Evolutionary conservation across 2,329 filamentous ascomycete genomes (phyloP), one percentile per base, ranked within the genome.

Genomic region (Talaromyces islandicus): DNA sequence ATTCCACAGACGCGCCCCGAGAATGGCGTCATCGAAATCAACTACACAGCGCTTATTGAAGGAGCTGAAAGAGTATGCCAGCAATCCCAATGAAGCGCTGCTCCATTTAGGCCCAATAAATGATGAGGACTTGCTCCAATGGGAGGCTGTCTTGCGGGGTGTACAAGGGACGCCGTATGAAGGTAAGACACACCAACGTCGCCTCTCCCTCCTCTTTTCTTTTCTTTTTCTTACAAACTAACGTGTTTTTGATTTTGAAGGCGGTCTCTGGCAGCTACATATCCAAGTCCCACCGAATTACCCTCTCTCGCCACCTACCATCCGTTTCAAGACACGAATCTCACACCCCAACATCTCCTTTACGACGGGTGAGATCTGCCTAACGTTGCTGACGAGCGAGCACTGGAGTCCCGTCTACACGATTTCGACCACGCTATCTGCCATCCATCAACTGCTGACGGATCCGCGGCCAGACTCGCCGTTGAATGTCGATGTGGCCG

Each of bases 401-500:
- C 83, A 88, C 19, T 97, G 93, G 93, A 89, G 90, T 61, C 90
- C 92, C 1, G 87, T 91, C 19, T 94, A 96, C 75, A 92, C 88
- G 46, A 83, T 97, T 4, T 74, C 71, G 14, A 70, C 69, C n/a
- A 79, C 76, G 2, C 67, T 81, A 57, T 74, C 74, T 9, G 78
- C 79, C 4, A 74, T 81, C 27, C 78, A 81, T 58, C 75, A 78
- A 68, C 66, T 81, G 60, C 68, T 81, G 55, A 77, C 70, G 10
- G 73, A 78, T 58, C 78, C 79, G 27, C 69, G 73, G 17, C 72
- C 77, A 11, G 79, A 81, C 50, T 78, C 75, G 58, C 79, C 79
- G 54, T 65, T 81, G 53, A 81, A 81, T 64, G 74, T 80, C 10
- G 79, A 81, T 67, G 71, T 81, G 7, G 78, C 78, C 25, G 77